Conservation (phyloP, 176 grass and related monocot genomes). For the Triticum aestivum region DNA sequence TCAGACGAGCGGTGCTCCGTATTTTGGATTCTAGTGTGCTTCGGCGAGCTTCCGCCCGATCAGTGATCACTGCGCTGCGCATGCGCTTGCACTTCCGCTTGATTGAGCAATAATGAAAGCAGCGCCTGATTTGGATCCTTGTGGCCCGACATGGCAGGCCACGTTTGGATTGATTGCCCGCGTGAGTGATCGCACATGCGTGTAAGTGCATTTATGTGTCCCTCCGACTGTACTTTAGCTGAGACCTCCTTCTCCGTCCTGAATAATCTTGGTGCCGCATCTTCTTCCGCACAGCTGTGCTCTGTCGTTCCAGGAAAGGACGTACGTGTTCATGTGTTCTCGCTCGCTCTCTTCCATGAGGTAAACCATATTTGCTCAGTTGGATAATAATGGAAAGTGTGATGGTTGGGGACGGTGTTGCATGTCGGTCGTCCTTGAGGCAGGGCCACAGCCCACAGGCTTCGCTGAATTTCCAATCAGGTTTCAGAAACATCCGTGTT, state of each 20-base stretch:
- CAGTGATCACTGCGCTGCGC: not conserved
- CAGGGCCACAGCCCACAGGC: too few species aligned
- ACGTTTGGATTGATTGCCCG: not conserved
- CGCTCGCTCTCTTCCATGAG: too few species aligned
- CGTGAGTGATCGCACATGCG: conserved; percentile 17
- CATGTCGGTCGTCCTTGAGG: too few species aligned
- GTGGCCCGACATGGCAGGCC: conserved; percentile 25
- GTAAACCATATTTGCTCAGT: too few species aligned
- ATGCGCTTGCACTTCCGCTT: not conserved
- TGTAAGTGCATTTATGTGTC: not conserved
- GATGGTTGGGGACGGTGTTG: too few species aligned
- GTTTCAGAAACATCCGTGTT: too few species aligned
- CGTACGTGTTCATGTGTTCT: not conserved
- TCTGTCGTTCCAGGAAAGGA: not conserved
- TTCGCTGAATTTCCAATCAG: too few species aligned
- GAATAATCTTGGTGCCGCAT: not conserved
- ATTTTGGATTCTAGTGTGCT: not conserved
- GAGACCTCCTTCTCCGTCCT: not conserved
- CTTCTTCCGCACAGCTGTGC: not conserved
- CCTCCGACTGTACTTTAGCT: not conserved
- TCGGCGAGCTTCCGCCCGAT: not conserved
- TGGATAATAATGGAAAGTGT: too few species aligned
- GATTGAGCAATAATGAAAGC: conserved; percentile 13
- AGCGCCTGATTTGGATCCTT: conserved; percentile 25
- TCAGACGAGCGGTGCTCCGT: not conserved